A percentile compares a stretch with the other conserved stretches of the same genome.
These are phyloP conservation scores for Psidium friedrichsthalianum DNA, from an alignment of 345 rosid species.

Conservation along the genomic window DNA sequence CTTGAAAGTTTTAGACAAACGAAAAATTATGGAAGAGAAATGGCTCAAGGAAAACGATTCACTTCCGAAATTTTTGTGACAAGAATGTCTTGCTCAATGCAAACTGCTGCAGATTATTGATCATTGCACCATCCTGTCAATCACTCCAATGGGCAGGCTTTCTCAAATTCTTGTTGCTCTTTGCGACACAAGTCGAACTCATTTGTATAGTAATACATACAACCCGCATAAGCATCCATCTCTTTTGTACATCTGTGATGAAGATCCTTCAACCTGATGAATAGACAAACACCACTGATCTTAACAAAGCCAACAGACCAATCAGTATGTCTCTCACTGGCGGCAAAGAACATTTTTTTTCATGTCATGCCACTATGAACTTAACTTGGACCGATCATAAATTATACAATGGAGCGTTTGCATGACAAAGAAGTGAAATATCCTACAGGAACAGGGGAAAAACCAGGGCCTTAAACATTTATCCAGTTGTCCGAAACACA, in stretches of 20 bases:
- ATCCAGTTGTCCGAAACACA: background rate
- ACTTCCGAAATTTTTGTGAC: background rate
- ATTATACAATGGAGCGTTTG: background rate
- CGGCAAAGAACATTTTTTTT: no score
- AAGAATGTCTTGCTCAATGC: background rate
- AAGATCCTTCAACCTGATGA: slow-evolving; percentile 74
- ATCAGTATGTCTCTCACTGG: background rate
- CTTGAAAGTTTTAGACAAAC: background rate
- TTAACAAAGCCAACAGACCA: background rate
- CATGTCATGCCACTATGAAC: no score
- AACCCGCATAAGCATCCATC: slow-evolving; percentile 88
- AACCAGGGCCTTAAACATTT: background rate
- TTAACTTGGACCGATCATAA: background rate
- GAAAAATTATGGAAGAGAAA: background rate
- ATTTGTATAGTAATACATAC: slow-evolving; percentile 93
- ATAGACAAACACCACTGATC: background rate
- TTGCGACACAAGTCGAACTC: slow-evolving; percentile 96
- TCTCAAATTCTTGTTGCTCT: slow-evolving; percentile 95
- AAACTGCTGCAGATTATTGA: slow-evolving; percentile 33
- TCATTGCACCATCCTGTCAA: background rate
- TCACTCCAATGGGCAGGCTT: slow-evolving; percentile 82
- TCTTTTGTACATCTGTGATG: slow-evolving; percentile 81
- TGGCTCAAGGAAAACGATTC: background rate
- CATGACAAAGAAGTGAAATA: background rate
- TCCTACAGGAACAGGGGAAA: background rate